Evolutionary conservation across 257 asterid genomes (phyloP), one percentile per base, ranked within the genome.

Genomic region (Gentiana dahurica): DNA sequence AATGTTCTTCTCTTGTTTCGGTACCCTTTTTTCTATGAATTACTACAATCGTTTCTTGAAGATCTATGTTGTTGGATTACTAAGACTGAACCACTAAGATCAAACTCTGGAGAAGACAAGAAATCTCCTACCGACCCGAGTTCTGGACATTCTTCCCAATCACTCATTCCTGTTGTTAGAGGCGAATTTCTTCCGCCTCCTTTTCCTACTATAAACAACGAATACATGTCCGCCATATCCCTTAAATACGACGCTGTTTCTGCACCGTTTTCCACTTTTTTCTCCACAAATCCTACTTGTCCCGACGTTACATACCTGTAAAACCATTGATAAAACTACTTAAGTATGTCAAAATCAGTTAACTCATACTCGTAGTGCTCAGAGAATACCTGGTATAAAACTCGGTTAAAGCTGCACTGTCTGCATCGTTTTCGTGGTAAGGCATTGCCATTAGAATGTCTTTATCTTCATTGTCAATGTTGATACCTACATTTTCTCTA

Each of bases 131-230:
- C 83, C 68, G 82, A 85, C 35, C 99, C 99, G 5, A 92, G 97
- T 80, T 86, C 99, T 1, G 95, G 97, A 68, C 97, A 88, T 72
- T 88, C 99, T 77, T 88, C 99, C 99, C 95, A 92, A 69, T 92
- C 99, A 66, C 99, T 88, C 83, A 92, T 68, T 54, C 97, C 95
- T 1, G 81, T 84, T 41, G 89, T 85, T 65, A 88, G 59, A 13
- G 71, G 60, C 0, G 97, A 76, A 71, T 80, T 70, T 61, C 82
- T 81, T 77, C 82, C 71, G 57, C 85, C 83, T n/a, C 96, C 94
- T 56, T 76, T 81, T 44, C 99, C 99, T 32, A 88, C 95, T 63
- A 92, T 77, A 55, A 88, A 81, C 95, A 92, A 69, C 4, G 99
- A 77, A 67, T 92, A 92, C 92, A 88, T 92, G 51, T 86, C 99